Evolutionary conservation across 2,329 filamentous ascomycete species (phyloP), one percentile per base, ranked within the genome.

Genomic region (Aspergillus quadrilineatus): DNA sequence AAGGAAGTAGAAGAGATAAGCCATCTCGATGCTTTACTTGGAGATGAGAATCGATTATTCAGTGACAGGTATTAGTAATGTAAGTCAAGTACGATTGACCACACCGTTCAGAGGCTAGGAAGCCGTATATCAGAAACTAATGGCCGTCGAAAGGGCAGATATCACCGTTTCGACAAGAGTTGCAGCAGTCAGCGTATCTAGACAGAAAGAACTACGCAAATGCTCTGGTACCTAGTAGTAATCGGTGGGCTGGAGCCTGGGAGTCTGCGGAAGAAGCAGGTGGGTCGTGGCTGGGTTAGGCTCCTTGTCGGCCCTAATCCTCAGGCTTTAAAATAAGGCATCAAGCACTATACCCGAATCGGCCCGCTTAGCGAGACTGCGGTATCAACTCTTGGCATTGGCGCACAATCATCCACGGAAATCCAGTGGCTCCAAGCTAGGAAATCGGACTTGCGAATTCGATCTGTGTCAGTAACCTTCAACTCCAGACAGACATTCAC

Each of bases 1-100:
- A 62, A 92, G 73, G 65, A 84, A 86, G 79, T 92, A 96, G 77
- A 96, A 84, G 62, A 95, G 72, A 79, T 92, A 65, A 61, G 79
- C 81, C 90, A 95, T 96, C 75, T 72, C 32, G n/a, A 10, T 17
- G 10, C 17, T 42, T n/a, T 32, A 15, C 12, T 36, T 32, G 37
- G 37, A 48, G 45, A 48, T 30, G 36, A 28, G 7, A 32, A 51
- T 42, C 30, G 42, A 44, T 44, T 53, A 34, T 37, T 52, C 5
- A 50, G 15, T 44, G 26, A 55, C 14, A 34, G 34, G 29, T 34
- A 34, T 32, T 56, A 39, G 22, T n/a, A 30, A 50, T 47, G 28
- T 41, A 15, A 29, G 42, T 39, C 34, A 39, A 46, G 50, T 47
- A 48, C 36, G 43, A 26, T 39, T 46, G 30, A 26, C 30, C 30